These are phyloP conservation scores for Entomortierella beljakovae DNA, from an alignment of 192 early-diverging fungal genomes.

Conservation along the genomic window DNA sequence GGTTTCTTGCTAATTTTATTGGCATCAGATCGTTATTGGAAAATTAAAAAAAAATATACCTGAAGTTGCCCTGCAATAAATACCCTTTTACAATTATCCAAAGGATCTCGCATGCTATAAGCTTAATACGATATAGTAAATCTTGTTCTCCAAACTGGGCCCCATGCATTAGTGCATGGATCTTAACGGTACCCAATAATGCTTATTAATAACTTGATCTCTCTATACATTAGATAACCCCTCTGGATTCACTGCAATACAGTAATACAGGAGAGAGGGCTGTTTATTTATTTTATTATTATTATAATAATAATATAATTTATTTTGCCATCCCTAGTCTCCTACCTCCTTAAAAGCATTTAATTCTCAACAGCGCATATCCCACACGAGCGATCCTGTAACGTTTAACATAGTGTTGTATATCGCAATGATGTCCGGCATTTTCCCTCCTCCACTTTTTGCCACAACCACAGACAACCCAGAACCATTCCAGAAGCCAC, in stretches of 20 bases:
- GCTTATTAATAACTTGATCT: conserved; percentile 12
- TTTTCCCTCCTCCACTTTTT: conserved; percentile 35
- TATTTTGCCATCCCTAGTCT: conserved; percentile 6
- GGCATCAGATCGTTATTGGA: too few species aligned
- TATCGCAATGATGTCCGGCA: conserved; percentile 3
- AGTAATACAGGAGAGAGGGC: background rate
- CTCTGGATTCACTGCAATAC: background rate
- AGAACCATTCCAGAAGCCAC: background rate
- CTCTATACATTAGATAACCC: background rate
- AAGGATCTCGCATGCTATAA: too few species aligned
- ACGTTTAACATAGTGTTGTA: background rate
- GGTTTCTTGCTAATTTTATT: background rate
- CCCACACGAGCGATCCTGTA: background rate
- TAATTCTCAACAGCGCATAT: background rate
- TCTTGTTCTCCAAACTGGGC: too few species aligned
- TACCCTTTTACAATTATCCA: too few species aligned
- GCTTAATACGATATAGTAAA: too few species aligned
- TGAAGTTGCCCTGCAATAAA: too few species aligned
- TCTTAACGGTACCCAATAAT: background rate
- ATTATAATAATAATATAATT: too few species aligned
- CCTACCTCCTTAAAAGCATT: conserved; percentile 4
- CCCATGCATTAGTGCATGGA: too few species aligned
- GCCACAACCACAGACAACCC: background rate
- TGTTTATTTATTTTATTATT: background rate
- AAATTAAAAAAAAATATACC: too few species aligned